Conservation (phyloP, 345 rosid species). For the Dovyalis caffra region DNA sequence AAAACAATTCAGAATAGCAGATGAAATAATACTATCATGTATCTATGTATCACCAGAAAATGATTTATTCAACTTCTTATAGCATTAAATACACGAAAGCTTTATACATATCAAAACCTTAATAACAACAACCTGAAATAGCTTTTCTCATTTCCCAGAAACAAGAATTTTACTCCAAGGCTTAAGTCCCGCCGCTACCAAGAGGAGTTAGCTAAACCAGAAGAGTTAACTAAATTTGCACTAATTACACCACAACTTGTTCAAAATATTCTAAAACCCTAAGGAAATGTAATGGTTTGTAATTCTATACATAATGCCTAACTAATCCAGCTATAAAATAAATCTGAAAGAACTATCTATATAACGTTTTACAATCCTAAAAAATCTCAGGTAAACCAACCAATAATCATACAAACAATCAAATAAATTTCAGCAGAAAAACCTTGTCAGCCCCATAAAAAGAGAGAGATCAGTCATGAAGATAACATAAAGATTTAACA, state of each 20-base stretch:
- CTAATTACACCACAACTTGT: background rate
- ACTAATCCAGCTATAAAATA: background rate
- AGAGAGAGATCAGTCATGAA: background rate
- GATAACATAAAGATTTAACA: background rate
- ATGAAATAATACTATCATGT: background rate
- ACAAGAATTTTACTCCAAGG: background rate
- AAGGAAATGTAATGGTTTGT: background rate
- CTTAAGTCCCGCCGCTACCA: background rate
- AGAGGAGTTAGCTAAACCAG: background rate
- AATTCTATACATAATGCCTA: no score
- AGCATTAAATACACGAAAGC: background rate
- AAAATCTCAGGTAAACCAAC: background rate
- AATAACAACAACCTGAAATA: background rate
- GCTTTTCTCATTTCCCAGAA: background rate
- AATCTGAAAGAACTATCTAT: background rate
- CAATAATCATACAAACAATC: background rate
- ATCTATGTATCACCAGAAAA: background rate
- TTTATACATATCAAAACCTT: background rate
- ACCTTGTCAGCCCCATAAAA: background rate
- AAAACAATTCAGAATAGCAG: background rate
- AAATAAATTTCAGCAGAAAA: background rate
- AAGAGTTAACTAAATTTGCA: background rate
- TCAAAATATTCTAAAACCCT: background rate
- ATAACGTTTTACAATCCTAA: background rate
- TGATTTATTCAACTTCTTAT: constrained; percentile 2